Evolutionary conservation across 2,329 filamentous ascomycete genomes (phyloP), one percentile per base, ranked within the genome.

Genomic region (Sphaerostilbella broomeana): DNA sequence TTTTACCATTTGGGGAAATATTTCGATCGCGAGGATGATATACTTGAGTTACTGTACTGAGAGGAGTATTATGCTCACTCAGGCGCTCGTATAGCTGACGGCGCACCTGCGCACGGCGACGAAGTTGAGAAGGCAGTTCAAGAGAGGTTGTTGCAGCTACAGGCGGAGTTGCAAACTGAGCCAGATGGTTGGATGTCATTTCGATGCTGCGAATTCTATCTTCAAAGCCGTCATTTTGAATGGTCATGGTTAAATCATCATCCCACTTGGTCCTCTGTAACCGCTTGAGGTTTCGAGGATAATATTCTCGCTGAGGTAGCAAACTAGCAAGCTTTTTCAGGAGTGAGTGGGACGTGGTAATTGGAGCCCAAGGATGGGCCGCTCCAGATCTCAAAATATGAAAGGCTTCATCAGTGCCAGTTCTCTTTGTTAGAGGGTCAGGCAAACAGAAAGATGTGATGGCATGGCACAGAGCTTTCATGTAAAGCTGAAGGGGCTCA

Each of bases 371-470:
- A 0, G 73, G 72, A 22, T 73, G 70, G 22, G 67, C 71, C 2
- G 58, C 55, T 0, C 69, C 73, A 0, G 75, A 74, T 3, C 55
- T 49, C 0, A 83, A 57, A 19, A 63, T 67, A 2, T 64, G 55
- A 0, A 78, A 43, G 0, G 76, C 70, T 53, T 82, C 77, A 49
- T 84, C 79, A 0, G 67, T 70, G 0, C 81, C 81, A 0, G 77
- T 83, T 0, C 68, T 63, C 0, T 66, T 59, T 0, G 78, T 83
- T 0, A 84, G 61, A 0, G 63, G 57, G 49, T 84, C 81, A 0
- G 74, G 69, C 0, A 83, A 24, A 0, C 69, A 49, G 21, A 70
- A 75, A 0, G 79, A 79, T 0, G 80, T 84, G 4, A 69, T 56
- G 0, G 79, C 80, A 50, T 85, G 80, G 1, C 78, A 53, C 4